Base-by-base conservation (phyloP, 2,329 filamentous ascomycete species). In the Penicillium freii region DNA sequence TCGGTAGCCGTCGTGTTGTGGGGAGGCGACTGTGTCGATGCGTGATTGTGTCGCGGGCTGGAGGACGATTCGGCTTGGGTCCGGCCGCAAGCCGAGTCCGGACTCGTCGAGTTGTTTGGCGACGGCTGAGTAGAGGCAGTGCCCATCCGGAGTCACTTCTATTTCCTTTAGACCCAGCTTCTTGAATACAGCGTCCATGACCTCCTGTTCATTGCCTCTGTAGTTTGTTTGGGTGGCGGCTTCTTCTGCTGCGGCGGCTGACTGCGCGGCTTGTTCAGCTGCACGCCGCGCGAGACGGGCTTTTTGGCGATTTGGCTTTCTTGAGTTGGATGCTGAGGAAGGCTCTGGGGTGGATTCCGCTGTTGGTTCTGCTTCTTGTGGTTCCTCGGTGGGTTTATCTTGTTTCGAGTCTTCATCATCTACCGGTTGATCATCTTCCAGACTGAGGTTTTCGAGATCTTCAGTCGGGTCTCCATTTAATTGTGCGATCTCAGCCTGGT, bases 111-210 rank as follows among this genome's bases (percentile, higher is more conserved):
- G 81, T 75, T 96, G 92, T 72, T 94, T 91, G 27, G 93, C 92
- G 50, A 97, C 83, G 0, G 94, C 92, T 17, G 91, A 89, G 76
- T 97, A 99, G 17, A 99, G 79, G 71, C 94, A 99, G 77, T 99
- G 94, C 0, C 94, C 94, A 75, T 99, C 93, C 0, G 94, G 91
- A 39, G 84, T 84, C 56, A 99, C 92, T 57, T 91, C 86, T 66
- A 89, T 84, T 78, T 97, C 90, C 21, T 78, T 79, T 17, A 97
- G 81, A 0, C 80, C 81, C 56, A 88, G 78, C 44, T 81, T 78
- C 53, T 80, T 76, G 71, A 97, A 88, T 40, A 84, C 83, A 29
- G 79, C 78, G 56, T 84, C 79, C 86, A 99, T 92, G 46, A 83
- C 82, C 51, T 83, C 79, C 65, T 85, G 82, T 77, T 96, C 92